These are phyloP conservation scores for Beauveria australis DNA, from an alignment of 2,329 filamentous ascomycete genomes.

Conservation along the genomic window DNA sequence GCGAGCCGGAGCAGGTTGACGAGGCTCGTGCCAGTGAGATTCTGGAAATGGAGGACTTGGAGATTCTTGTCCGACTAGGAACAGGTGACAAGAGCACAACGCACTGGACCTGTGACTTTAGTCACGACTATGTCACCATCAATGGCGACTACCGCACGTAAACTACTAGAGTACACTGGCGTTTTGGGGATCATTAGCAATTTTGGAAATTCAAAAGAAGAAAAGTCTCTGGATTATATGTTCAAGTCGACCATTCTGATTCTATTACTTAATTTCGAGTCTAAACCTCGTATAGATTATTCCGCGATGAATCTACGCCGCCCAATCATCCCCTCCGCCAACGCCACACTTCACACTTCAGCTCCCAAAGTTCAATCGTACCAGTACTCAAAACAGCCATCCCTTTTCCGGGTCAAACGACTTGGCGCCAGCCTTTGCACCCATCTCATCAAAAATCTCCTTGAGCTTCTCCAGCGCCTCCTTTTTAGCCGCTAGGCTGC, in stretches of 20 bases:
- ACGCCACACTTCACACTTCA: no score
- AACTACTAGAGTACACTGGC: not conserved
- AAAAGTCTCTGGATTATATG: not conserved
- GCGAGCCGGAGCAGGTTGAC: slow-evolving; percentile 72
- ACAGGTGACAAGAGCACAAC: slow-evolving; percentile 60
- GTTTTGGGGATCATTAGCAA: not conserved
- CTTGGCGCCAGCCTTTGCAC: not conserved
- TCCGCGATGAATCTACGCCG: not conserved
- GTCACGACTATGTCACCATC: slow-evolving; percentile 68
- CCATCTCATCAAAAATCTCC: not conserved
- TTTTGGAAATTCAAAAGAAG: not conserved
- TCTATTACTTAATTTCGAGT: not conserved
- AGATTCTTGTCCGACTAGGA: slow-evolving; percentile 67
- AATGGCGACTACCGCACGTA: slow-evolving; percentile 62
- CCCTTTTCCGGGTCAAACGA: not conserved
- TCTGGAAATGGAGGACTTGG: slow-evolving; percentile 66
- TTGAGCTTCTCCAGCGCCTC: slow-evolving; percentile 20
- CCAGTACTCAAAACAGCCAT: not conserved
- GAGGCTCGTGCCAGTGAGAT: slow-evolving; percentile 72
- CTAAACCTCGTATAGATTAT: no score
- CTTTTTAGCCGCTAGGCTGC: slow-evolving; percentile 19
- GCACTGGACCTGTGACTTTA: slow-evolving; percentile 83
- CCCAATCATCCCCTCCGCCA: not conserved
- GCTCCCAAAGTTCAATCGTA: not conserved
- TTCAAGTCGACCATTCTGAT: not conserved